These are phyloP conservation scores for Pezizomycotina sp. DNA, from an alignment of 2,329 filamentous ascomycete genomes.

Conservation along the genomic window DNA sequence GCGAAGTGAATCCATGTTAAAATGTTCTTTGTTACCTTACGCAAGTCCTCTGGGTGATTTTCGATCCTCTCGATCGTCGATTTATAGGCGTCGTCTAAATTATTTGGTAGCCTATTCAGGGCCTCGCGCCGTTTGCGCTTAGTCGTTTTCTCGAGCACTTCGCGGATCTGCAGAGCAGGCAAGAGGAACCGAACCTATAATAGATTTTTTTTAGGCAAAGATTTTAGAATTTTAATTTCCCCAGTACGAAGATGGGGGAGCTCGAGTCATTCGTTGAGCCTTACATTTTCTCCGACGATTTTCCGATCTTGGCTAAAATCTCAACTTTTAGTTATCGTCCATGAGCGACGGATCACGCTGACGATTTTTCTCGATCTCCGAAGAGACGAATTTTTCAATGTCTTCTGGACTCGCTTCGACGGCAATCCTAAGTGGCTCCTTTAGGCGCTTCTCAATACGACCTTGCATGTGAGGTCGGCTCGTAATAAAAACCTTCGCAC, in stretches of 20 bases:
- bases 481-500: too few species aligned
- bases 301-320: slow-evolving; percentile 1
- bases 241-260: too few species aligned
- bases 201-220: too few species aligned
- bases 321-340: slow-evolving; percentile 10
- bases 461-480: slow-evolving; percentile 7
- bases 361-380: slow-evolving; percentile 4
- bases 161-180: slow-evolving; percentile 6
- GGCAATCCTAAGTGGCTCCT: slow-evolving; percentile 2
- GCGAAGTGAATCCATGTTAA: slow-evolving; percentile 8
- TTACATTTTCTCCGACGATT: slow-evolving; percentile 3
- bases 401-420: slow-evolving; percentile 6
- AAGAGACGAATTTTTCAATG: slow-evolving; percentile 6
- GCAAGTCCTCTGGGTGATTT: slow-evolving; percentile 2
- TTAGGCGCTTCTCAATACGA: slow-evolving; percentile 5
- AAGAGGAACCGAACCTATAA: slow-evolving; percentile 9
- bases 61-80: slow-evolving; percentile 6
- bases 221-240: too few species aligned
- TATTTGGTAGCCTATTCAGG: slow-evolving; percentile 2
- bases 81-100: slow-evolving; percentile 5
- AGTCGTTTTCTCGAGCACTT: slow-evolving; percentile 5
- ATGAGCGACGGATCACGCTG: slow-evolving; percentile 5
- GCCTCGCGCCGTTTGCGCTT: slow-evolving; percentile 4
- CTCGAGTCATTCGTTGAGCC: too few species aligned
- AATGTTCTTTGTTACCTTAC: slow-evolving; percentile 4